phyloP scores from a whole-genome alignment of 164 flowering plant genomes.

The Vitis vinifera region ASM3070453v1 NC_081821.1:3095001-3095500 shows the following conservation, averaged over 20 bases:
- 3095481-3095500: no score
- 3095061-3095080: no score
- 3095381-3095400: constrained; percentile 34
- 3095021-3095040: no score
- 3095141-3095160: background rate
- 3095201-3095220: constrained; percentile 82
- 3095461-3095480: no score
- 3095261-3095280: background rate
- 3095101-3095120: no score
- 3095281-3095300: background rate
- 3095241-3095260: constrained; percentile 82
- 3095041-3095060: no score
- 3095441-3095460: no score
- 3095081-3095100: no score
- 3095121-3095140: background rate
- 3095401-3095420: constrained; percentile 28
- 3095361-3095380: constrained; percentile 49
- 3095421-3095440: background rate
- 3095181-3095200: constrained; percentile 74
- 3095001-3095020: no score
- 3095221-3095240: constrained; percentile 99
- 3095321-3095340: constrained; percentile 37
- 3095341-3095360: constrained; percentile 92
- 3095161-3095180: constrained; percentile 47
- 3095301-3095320: background rate